Percentiles rank a stretch among this genome's conserved stretches.
These are phyloP conservation scores for Yarrowia deformans DNA, from an alignment of 805 yeast genomes.

Conservation along the genomic window DNA sequence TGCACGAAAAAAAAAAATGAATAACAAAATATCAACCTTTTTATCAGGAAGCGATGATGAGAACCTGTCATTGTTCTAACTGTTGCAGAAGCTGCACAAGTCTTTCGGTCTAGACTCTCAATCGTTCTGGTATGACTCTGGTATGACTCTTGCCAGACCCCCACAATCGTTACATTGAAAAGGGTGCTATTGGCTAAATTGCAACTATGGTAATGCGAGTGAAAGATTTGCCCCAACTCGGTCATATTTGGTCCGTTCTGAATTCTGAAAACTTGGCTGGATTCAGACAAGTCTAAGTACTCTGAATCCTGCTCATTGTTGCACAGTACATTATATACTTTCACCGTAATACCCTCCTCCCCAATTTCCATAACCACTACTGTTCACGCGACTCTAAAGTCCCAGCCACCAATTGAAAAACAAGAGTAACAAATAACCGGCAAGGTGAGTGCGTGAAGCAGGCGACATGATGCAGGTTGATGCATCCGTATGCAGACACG, in stretches of 20 bases:
- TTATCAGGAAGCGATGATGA: no score
- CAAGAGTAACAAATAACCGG: conserved; percentile 7
- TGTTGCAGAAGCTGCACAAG: no score
- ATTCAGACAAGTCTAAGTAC: background rate
- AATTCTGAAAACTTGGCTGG: background rate
- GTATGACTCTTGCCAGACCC: no score
- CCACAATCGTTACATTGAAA: background rate
- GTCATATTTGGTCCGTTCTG: background rate
- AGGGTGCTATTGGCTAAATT: background rate
- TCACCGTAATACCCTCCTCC: background rate
- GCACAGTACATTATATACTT: background rate
- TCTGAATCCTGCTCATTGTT: background rate
- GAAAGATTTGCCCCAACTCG: no score
- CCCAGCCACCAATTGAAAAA: conserved; percentile 13
- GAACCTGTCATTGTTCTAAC: no score
- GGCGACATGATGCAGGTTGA: conserved; percentile 7
- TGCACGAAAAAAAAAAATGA: no score
- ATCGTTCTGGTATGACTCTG: no score
- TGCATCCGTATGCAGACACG: background rate
- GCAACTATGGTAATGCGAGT: conserved; percentile 6
- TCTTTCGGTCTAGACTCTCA: no score
- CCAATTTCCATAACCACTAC: background rate
- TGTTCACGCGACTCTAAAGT: conserved; percentile 13
- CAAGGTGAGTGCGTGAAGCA: conserved; percentile 8
- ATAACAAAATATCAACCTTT: no score